These are phyloP conservation scores for Juncus effusus DNA, from an alignment of 176 grass and related monocot genomes.

Conservation along the genomic window DNA sequence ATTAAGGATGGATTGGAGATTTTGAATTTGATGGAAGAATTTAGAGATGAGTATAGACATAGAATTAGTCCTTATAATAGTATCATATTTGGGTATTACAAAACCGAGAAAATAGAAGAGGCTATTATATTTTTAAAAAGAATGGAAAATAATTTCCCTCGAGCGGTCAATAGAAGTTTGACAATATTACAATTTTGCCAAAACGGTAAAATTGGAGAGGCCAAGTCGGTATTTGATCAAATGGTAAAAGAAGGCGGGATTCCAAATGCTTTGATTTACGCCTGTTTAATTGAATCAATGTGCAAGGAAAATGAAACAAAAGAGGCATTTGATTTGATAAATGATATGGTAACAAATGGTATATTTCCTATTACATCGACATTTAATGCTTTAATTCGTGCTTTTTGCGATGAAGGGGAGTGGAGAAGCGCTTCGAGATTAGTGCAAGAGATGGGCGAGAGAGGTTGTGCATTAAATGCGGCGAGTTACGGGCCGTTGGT, in stretches of 20 bases:
- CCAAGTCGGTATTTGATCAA: slow-evolving; percentile 29
- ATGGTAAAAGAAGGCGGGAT: slow-evolving; percentile 33
- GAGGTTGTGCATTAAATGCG: slow-evolving; percentile 16
- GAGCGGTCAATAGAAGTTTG: slow-evolving; percentile 31
- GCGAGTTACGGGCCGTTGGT: slow-evolving; percentile 24
- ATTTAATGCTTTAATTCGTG: slow-evolving; percentile 31
- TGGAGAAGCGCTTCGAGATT: slow-evolving; percentile 22
- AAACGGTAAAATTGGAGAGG: slow-evolving; percentile 21
- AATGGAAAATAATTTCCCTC: slow-evolving; percentile 32
- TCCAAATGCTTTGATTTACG: slow-evolving; percentile 33
- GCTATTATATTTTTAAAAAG: slow-evolving; percentile 31
- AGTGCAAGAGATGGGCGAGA: slow-evolving; percentile 33
- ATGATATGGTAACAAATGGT: slow-evolving; percentile 29
- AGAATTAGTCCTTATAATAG: slow-evolving; percentile 42
- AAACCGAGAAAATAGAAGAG: slow-evolving; percentile 17
- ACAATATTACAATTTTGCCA: slow-evolving; percentile 28
- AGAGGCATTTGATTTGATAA: slow-evolving; percentile 36
- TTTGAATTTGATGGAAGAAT: slow-evolving; percentile 35
- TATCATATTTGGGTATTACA: slow-evolving; percentile 35
- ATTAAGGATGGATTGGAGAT: slow-evolving; percentile 28
- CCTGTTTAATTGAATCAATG: slow-evolving; percentile 26
- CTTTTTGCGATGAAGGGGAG: slow-evolving; percentile 30
- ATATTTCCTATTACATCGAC: slow-evolving; percentile 18
- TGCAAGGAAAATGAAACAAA: slow-evolving; percentile 21
- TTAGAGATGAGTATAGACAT: slow-evolving; percentile 17